Percentiles rank a stretch among this genome's conserved stretches.
Conservation (phyloP, 2,329 filamentous ascomycete species). For the Ceratocystis lukuohia region DNA sequence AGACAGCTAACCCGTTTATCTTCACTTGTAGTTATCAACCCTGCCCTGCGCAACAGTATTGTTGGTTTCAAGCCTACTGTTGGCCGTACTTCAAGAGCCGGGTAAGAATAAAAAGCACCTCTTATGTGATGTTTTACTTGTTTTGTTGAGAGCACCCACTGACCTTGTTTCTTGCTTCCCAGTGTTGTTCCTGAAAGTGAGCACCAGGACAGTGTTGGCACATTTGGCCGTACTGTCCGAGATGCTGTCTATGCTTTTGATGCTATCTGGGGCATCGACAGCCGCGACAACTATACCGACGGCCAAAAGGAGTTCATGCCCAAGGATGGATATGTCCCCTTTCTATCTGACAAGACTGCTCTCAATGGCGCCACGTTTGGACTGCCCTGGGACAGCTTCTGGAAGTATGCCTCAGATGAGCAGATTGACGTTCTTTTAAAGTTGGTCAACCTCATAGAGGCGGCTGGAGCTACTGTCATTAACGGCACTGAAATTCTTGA, state of each 20-base stretch:
- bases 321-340: slow-evolving; percentile 41
- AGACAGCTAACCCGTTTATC: background rate
- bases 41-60: slow-evolving; percentile 53
- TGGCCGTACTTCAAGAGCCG: slow-evolving; percentile 52
- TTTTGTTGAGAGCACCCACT: background rate
- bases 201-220: slow-evolving; percentile 56
- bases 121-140: background rate
- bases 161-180: background rate
- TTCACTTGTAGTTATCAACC: slow-evolving; percentile 44
- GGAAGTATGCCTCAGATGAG: slow-evolving; percentile 44
- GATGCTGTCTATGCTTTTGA: slow-evolving; percentile 56
- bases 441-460: slow-evolving; percentile 34
- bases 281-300: slow-evolving; percentile 51
- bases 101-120: slow-evolving; percentile 8
- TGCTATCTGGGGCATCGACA: slow-evolving; percentile 52
- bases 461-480: slow-evolving; percentile 52
- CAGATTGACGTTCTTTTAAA: slow-evolving; percentile 40
- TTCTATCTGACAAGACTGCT: slow-evolving; percentile 38
- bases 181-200: slow-evolving; percentile 50
- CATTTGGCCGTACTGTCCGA: slow-evolving; percentile 52
- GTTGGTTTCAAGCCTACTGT: slow-evolving; percentile 68
- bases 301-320: slow-evolving; percentile 44
- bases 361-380: slow-evolving; percentile 53
- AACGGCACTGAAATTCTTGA: slow-evolving; percentile 57
- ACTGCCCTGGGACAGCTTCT: slow-evolving; percentile 59